Percentiles rank a stretch among this genome's conserved stretches.
phyloP scores from a whole-genome alignment of 257 asterid species.

The Nicotiana tabacum region DNA sequence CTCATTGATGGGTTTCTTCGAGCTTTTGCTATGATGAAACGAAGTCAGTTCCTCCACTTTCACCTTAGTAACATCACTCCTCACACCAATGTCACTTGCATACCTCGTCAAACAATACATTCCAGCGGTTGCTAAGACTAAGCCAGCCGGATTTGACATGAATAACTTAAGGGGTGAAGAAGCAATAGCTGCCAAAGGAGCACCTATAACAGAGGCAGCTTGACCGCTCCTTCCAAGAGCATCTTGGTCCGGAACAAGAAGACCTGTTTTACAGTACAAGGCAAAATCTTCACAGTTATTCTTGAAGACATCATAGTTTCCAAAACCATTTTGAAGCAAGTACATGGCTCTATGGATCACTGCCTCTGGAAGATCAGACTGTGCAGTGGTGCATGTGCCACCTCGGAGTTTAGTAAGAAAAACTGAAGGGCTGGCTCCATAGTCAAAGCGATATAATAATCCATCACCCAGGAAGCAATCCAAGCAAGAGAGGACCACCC shows the following conservation, averaged over 20 bases:
- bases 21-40: slow-evolving; percentile 1
- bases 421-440: slow-evolving; percentile 15
- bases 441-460: slow-evolving; percentile 25
- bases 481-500: slow-evolving; percentile 36
- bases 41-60: slow-evolving; percentile 30
- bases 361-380: slow-evolving; percentile 21
- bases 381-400: slow-evolving; percentile 36
- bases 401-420: slow-evolving; percentile 33
- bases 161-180: slow-evolving; percentile 26
- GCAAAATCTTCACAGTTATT: slow-evolving; percentile 47
- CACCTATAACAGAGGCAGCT: slow-evolving; percentile 20
- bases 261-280: slow-evolving; percentile 39
- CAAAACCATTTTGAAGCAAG: slow-evolving; percentile 33
- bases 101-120: slow-evolving; percentile 30
- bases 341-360: slow-evolving; percentile 30
- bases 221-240: slow-evolving; percentile 38
- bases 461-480: slow-evolving; percentile 34
- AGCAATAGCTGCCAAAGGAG: slow-evolving; percentile 29
- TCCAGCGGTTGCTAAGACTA: slow-evolving; percentile 21
- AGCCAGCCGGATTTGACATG: slow-evolving; percentile 22
- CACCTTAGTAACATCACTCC: slow-evolving; percentile 30
- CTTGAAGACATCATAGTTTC: slow-evolving; percentile 22
- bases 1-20: neutral
- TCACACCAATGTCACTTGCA: slow-evolving; percentile 37
- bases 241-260: slow-evolving; percentile 12